Percentiles rank a stretch among this genome's conserved stretches.
Conservation (phyloP, 2,329 filamentous ascomycete species). For the Cordyceps javanica region DNA sequence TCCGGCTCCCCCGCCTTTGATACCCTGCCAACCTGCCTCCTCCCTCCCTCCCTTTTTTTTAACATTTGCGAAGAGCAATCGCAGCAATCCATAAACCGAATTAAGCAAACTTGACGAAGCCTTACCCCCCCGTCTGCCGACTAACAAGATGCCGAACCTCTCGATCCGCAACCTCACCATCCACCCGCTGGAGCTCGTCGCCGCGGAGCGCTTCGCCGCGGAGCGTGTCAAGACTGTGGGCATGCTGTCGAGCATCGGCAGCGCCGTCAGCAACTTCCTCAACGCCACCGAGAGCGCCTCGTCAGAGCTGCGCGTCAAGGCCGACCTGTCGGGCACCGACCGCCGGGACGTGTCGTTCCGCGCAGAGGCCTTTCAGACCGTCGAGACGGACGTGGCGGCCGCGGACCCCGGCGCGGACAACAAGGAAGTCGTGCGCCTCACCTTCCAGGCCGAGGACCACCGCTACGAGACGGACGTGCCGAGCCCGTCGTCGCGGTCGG, state of each 20-base stretch:
- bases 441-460: conserved; percentile 54
- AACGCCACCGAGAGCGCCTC: conserved; percentile 32
- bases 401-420: conserved; percentile 32
- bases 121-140: no score
- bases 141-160: conserved; percentile 49
- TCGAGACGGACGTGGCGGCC: conserved; percentile 49
- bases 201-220: conserved; percentile 65
- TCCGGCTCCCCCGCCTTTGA: no score
- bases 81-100: no score
- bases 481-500: conserved; percentile 52
- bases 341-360: conserved; percentile 56
- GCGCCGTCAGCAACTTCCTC: conserved; percentile 37
- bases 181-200: conserved; percentile 65
- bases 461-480: conserved; percentile 68
- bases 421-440: conserved; percentile 60
- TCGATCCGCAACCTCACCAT: conserved; percentile 78
- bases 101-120: no score
- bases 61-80: no score
- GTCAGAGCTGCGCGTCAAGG: conserved; percentile 37
- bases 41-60: no score
- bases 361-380: conserved; percentile 62
- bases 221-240: conserved; percentile 36
- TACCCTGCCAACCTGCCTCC: no score
- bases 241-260: conserved; percentile 39
- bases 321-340: conserved; percentile 55